Percentiles rank a stretch among this genome's conserved stretches.
Conservation (phyloP, 192 early-diverging fungal genomes). For the Coemansia nantahalensis region DNA sequence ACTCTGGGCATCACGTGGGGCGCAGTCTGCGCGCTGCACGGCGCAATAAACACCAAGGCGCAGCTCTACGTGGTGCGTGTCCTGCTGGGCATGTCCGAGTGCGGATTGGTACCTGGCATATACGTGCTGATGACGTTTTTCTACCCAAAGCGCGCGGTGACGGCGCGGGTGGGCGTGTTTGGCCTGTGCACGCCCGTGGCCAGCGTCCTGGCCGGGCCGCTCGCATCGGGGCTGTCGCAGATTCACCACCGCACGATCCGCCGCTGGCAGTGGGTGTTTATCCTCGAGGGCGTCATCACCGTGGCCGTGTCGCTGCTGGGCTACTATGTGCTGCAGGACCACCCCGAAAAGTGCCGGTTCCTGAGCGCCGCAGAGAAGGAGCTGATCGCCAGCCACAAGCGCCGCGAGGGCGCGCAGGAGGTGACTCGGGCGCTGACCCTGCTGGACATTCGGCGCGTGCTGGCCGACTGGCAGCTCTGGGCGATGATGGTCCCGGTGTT, state of each 20-base stretch:
- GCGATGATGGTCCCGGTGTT: slow-evolving; percentile 31
- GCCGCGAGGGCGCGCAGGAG: slow-evolving; percentile 33
- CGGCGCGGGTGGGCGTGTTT: slow-evolving; percentile 28
- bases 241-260: slow-evolving; percentile 41
- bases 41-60: slow-evolving; percentile 26
- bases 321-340: slow-evolving; percentile 40
- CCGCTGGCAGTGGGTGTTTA: slow-evolving; percentile 54
- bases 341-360: slow-evolving; percentile 46
- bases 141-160: slow-evolving; percentile 33
- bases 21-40: slow-evolving; percentile 40
- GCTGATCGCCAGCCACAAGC: slow-evolving; percentile 37
- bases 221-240: slow-evolving; percentile 45
- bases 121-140: slow-evolving; percentile 44
- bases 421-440: slow-evolving; percentile 28
- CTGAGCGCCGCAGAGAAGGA: slow-evolving; percentile 30
- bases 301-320: slow-evolving; percentile 28
- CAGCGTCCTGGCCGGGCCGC: slow-evolving; percentile 38
- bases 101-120: slow-evolving; percentile 42
- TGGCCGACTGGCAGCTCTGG: slow-evolving; percentile 49
- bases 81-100: slow-evolving; percentile 43
- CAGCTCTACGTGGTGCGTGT: slow-evolving; percentile 45
- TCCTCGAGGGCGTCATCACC: slow-evolving; percentile 46
- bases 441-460: slow-evolving; percentile 9
- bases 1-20: slow-evolving; percentile 47
- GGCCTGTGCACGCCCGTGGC: slow-evolving; percentile 44